Base-by-base conservation (phyloP, 116 monocot species). In the Iris pallida region DNA sequence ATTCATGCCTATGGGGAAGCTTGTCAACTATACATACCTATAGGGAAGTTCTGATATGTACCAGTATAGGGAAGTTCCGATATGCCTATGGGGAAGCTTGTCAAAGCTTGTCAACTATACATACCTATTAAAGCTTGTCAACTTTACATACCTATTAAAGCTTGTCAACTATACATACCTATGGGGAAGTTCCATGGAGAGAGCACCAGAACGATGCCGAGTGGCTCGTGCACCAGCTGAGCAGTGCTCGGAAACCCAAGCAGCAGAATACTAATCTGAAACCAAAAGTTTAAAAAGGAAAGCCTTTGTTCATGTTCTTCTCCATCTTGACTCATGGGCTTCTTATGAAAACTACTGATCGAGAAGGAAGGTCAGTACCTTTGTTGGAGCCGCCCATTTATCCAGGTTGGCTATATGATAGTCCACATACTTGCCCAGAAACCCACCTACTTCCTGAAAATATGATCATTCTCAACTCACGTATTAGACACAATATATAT, bases 131-230 rank as follows among this genome's bases (percentile, higher is more conserved):
- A n/a, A n/a, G n/a, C n/a, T n/a, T n/a, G n/a, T n/a, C n/a, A n/a
- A n/a, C n/a, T n/a, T n/a, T n/a, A n/a, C n/a, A n/a, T n/a, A n/a
- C n/a, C n/a, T n/a, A n/a, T n/a, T n/a, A n/a, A n/a, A 9, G 49
- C 13, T 30, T 30, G 73, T 8, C 47, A 54, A 0, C 14, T 7
- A 18, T 5, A n/a, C n/a, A n/a, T n/a, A 41, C 94, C 87, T 64
- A 94, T 78, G 2, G 94, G 94, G 47, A 90, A 83, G 55, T 94
- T 94, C 94, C 94, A 94, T 1, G 79, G 75, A 9, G 94, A 79
- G 77, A 90, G 78, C 4, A 94, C 16, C 53, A 90, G 90, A 45
- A 94, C 77, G 8, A 90, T 70, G 1, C 94, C 94, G 3, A 94
- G 87, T 15, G 94, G 94, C 72, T 94, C 87, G 6, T 79, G 72